Evolutionary conservation across 371 early-diverging fungal genomes (phyloP), one percentile per base, ranked within the genome.

Genomic region (Gilbertella persicaria): DNA sequence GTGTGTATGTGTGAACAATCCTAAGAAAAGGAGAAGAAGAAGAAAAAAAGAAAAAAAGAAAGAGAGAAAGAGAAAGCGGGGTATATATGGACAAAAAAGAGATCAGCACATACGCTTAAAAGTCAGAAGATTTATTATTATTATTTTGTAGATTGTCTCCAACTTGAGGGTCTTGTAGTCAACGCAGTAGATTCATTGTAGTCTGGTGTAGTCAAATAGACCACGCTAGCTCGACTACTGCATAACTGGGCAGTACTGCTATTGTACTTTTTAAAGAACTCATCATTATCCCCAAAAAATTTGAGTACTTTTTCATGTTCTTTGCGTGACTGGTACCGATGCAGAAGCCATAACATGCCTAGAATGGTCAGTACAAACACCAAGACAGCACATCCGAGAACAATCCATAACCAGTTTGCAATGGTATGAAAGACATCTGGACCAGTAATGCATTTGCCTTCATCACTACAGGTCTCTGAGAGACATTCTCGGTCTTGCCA

Each of bases 131-230:
- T 36, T 17, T 46, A 16, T 13, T 40, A 12, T 25, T 43, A 33
- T 43, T 33, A 12, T 10, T 35, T 17, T 36, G 24, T 24, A 21
- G 66, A 61, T 24, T 49, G 39, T 54, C 59, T 45, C 67, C 62
- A 62, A 33, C 51, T 57, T 4, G 58, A 26, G 10, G 59, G 55
- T 21, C 59, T 48, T 20, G 58, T 53, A 5, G 62, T 64, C 20
- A 73, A 55, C 16, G 67, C 67, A 3, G 67, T 56, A 1, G 67
- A 73, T 50, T 67, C 58, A 16, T 58, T 36, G 39, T 71, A 71
- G 42, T 71, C 72, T 5, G 72, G 72, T 8, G 72, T 71, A 5
- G 66, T 53, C 20, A 71, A 51, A 35, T 65, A 71, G 0, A 71
- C 72, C 6, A 71, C 54, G 43, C 72, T 71, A 9, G 56, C 44